Evolutionary conservation across 2,329 filamentous ascomycete species (phyloP), one percentile per base, ranked within the genome.

Genomic region (Arthrobotrys sphaeroides): DNA sequence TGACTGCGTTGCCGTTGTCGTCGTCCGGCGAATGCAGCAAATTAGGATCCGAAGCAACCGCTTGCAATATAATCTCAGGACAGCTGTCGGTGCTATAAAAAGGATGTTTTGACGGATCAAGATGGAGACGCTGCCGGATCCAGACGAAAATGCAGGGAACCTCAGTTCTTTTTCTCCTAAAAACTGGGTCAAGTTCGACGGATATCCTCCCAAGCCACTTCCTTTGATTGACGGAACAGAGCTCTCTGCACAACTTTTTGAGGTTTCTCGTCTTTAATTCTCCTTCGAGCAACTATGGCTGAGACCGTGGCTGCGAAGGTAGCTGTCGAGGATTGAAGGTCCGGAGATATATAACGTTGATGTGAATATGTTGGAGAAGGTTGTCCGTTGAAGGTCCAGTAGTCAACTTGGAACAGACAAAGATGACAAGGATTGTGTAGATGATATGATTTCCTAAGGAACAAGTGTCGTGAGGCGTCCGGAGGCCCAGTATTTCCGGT

Each of bases 1-100:
- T 74, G n/a, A n/a, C n/a, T n/a, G 70, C 68, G 70, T 74, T 74
- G 70, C 53, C 51, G 55, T 40, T 59, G 70, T 74, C 55, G 70
- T 74, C 55, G 53, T 49, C 51, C 36, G 38, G 53, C 55, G 59
- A 62, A 70, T 57, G 53, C 42, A 65, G 62, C 43, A 47, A 68
- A 74, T 74, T 65, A 64, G 57, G 40, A 68, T 22, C 70, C 69
- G 51, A 73, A 45, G 45, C 40, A 60, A 47, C 60, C 33, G 42
- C 40, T 49, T 28, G 43, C 36, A 57, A 42, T 68, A 57, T 26
- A 53, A 28, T 64, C 62, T 38, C 36, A 40, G 26, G 42, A 61
- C 67, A 33, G 49, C 33, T 60, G 57, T 51, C 55, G 51, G 55
- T 68, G 38, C 70, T 74, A 74, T 74, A 68, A 74, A 68, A 74